Evolutionary conservation across 2,329 filamentous ascomycete species (phyloP).

Genomic region (Epichloe scottii): DNA sequence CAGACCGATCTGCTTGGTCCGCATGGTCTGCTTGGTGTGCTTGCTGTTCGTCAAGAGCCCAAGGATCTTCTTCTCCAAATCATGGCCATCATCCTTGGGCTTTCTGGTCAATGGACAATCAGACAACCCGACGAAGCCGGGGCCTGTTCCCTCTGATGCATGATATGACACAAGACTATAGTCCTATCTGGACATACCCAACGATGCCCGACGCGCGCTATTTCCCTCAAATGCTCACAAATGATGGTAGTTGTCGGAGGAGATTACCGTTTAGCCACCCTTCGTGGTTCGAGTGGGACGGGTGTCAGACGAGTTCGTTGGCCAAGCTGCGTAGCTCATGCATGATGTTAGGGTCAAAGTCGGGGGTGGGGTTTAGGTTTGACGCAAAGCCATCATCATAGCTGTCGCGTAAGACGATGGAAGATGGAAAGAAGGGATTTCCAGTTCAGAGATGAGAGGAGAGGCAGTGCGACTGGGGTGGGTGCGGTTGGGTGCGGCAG

Average conservation of each 20-base stretch:
- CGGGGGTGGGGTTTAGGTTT: not conserved
- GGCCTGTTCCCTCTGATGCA: not conserved
- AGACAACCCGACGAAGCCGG: not conserved
- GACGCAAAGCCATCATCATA: not conserved
- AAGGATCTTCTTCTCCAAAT: not conserved
- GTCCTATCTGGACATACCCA: not conserved
- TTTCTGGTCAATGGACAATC: not conserved
- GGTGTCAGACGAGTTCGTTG: not conserved
- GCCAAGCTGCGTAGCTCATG: not conserved
- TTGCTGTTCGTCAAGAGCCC: not conserved
- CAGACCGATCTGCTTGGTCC: not conserved
- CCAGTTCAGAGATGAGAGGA: not conserved
- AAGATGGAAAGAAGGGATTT: not conserved
- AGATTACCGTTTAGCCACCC: not conserved
- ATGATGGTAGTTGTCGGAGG: not conserved
- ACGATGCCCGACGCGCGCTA: constrained; percentile 5
- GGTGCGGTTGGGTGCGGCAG: not conserved
- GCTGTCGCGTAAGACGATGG: not conserved
- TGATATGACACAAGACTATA: not conserved
- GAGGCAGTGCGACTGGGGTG: not conserved
- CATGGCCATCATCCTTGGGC: not conserved
- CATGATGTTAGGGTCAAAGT: constrained; percentile 1
- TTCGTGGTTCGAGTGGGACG: not conserved
- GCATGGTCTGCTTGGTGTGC: not conserved
- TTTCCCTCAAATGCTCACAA: not conserved